These are phyloP conservation scores for Paramecium pentaurelia DNA, from an alignment of 73 alveolate species.

Conservation along the genomic window DNA sequence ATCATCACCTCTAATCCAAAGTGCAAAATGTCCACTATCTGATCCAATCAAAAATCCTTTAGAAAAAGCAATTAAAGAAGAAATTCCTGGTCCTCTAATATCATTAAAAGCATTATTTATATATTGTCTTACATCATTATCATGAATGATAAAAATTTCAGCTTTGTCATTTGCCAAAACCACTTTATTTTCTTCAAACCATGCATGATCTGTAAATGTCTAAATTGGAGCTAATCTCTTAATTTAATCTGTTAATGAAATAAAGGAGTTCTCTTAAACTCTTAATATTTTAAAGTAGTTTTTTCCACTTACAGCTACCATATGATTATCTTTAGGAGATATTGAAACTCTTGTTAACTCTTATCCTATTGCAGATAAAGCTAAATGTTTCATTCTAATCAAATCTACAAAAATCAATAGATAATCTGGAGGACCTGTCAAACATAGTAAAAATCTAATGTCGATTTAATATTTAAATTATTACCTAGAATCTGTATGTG, in stretches of 20 bases:
- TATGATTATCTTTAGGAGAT: constrained; percentile 80
- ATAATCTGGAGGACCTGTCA: constrained; percentile 68
- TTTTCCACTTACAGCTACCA: constrained; percentile 84
- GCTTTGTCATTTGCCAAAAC: constrained; percentile 81
- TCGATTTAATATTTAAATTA: background rate
- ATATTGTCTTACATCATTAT: constrained; percentile 69
- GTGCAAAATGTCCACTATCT: constrained; percentile 79
- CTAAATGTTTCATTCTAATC: constrained; percentile 56
- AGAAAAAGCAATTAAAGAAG: constrained; percentile 65
- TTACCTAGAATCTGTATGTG: constrained; percentile 61
- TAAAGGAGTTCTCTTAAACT: constrained; percentile 83
- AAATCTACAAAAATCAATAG: constrained; percentile 62
- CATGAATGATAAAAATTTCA: constrained; percentile 75
- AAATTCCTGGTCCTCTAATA: constrained; percentile 10
- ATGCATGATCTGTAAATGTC: constrained; percentile 81
- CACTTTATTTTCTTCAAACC: constrained; percentile 82
- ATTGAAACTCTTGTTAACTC: constrained; percentile 73
- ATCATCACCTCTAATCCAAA: constrained; percentile 86
- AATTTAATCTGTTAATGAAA: constrained; percentile 73
- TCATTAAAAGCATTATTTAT: constrained; percentile 59
- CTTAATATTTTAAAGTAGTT: constrained; percentile 77
- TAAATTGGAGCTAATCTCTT: constrained; percentile 69
- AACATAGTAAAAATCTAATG: constrained; percentile 49
- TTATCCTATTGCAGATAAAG: constrained; percentile 52
- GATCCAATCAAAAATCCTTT: constrained; percentile 79